A percentile compares a stretch with the other conserved stretches of the same genome.
Evolutionary conservation across 129 eudicot species (phyloP).

Genomic region (Lactuca sativa): DNA sequence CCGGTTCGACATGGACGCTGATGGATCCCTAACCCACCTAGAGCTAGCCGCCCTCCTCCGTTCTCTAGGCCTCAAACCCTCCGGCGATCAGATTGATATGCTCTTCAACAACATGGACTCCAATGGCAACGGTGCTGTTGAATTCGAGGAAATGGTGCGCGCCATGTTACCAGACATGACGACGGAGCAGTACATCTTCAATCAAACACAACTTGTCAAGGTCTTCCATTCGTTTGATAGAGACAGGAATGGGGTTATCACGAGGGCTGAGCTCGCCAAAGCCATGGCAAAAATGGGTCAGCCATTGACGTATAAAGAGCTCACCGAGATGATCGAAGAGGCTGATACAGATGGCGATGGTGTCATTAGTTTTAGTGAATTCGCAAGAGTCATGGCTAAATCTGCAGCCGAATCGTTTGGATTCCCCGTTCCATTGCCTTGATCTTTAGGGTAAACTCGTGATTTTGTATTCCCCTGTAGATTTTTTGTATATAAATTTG

Average conservation of each 20-base stretch:
- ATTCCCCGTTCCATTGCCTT: conserved; percentile 28
- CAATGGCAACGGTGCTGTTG: conserved; percentile 44
- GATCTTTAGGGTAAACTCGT: not conserved
- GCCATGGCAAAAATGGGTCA: conserved; percentile 58
- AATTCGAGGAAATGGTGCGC: conserved; percentile 46
- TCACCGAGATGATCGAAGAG: conserved; percentile 48
- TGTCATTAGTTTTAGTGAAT: conserved; percentile 46
- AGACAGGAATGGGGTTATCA: conserved; percentile 49
- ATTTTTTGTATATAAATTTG: too few relatives aligned
- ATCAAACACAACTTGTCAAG: conserved; percentile 32
- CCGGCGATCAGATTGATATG: conserved; percentile 41
- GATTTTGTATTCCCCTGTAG: too few relatives aligned
- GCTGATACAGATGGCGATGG: conserved; percentile 60
- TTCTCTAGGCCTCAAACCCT: conserved; percentile 42
- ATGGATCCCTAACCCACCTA: conserved; percentile 47
- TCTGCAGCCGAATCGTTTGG: conserved; percentile 51
- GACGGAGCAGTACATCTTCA: conserved; percentile 22
- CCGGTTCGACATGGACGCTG: conserved; percentile 52
- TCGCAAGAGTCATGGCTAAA: conserved; percentile 45
- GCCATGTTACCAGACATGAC: conserved; percentile 40
- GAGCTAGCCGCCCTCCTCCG: conserved; percentile 58
- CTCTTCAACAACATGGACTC: conserved; percentile 38
- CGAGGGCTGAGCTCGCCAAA: conserved; percentile 46
- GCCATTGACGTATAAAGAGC: conserved; percentile 46
- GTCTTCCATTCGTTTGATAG: conserved; percentile 42